These are phyloP conservation scores for Ophiocordyceps camponoti-floridani DNA, from an alignment of 2,329 filamentous ascomycete species.

Conservation along the genomic window DNA sequence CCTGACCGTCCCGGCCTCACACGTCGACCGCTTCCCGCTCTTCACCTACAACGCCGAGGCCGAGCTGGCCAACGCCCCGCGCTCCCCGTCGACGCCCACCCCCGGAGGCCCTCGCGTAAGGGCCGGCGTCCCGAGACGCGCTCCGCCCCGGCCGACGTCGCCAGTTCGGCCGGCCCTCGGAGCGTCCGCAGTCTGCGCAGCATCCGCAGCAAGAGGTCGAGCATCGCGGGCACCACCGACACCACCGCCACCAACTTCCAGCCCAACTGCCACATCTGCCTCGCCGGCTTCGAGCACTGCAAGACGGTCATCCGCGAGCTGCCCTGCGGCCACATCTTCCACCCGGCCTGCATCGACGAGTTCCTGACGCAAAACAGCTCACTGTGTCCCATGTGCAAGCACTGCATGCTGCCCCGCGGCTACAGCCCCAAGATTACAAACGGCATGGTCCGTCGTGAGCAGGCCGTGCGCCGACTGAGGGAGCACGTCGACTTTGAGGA, in stretches of 20 bases:
- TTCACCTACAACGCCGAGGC: slow-evolving; percentile 54
- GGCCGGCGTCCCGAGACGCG: slow-evolving; percentile 12
- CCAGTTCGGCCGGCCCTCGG: slow-evolving; percentile 5
- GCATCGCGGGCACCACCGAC: slow-evolving; percentile 14
- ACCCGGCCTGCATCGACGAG: slow-evolving; percentile 77
- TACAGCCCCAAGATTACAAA: slow-evolving; percentile 61
- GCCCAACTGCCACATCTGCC: slow-evolving; percentile 75
- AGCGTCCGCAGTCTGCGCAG: slow-evolving; percentile 8
- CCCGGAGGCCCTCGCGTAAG: slow-evolving; percentile 12
- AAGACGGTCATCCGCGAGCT: slow-evolving; percentile 60
- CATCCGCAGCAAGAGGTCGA: slow-evolving; percentile 20
- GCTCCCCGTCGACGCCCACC: slow-evolving; percentile 8
- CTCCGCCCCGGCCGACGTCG: slow-evolving; percentile 10
- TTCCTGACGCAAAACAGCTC: slow-evolving; percentile 67
- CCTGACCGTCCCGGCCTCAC: slow-evolving; percentile 53
- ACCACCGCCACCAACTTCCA: slow-evolving; percentile 45
- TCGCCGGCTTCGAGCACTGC: slow-evolving; percentile 54
- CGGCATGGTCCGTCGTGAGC: slow-evolving; percentile 68
- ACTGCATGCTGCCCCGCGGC: slow-evolving; percentile 54
- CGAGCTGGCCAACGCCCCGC: slow-evolving; percentile 19
- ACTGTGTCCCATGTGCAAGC: slow-evolving; percentile 82
- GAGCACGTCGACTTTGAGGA: slow-evolving; percentile 29
- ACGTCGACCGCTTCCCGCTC: slow-evolving; percentile 58
- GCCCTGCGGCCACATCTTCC: slow-evolving; percentile 83
- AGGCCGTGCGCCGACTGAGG: slow-evolving; percentile 44